Base-by-base conservation (phyloP, 1,284 basidiomycete genomes). In the Amanita bisporigera region DNA sequence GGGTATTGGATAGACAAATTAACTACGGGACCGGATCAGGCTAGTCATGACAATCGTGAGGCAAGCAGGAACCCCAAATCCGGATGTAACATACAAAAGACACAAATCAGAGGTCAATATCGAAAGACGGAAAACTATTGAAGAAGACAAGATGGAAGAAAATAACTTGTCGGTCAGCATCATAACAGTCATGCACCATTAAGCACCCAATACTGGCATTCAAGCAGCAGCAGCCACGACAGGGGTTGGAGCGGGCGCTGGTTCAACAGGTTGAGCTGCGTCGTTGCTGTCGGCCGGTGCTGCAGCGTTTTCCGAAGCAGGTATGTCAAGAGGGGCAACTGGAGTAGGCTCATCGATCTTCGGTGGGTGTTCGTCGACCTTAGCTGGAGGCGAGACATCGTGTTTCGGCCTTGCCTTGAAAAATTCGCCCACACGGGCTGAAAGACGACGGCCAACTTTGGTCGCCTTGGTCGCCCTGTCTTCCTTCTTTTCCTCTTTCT, bases 361-460 rank as follows among this genome's bases (percentile, higher is more conserved):
- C 65, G 90, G 90, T 36, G 92, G 91, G 74, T 90, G 86, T 83
- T 92, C 91, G 72, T 94, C 93, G 67, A 96, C 93, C 84, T 95
- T 94, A 66, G 94, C 86, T 63, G 92, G 90, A 10, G 90, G 80
- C 54, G 86, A 78, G 60, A 88, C 85, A 77, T 92, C 92, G 45
- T 84, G 76, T 80, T 88, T 91, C 75, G 88, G 85, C 86, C 89
- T 93, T 70, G 88, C 75, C 84, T 91, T 94, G 86, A 96, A 94
- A 81, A 94, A 86, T 66, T 90, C 90, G 64, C 85, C 86, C 40
- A 94, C 88, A 38, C 91, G 91, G 38, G 89, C 85, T 54, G 93
- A 94, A 70, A 94, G 81, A 70, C 93, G 91, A 70, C 92, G 91
- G 67, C 86, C 81, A 69, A 93, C 88, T 79, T 93, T 94, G 67